Evolutionary conservation across 176 grass and related monocot genomes (phyloP).

Genomic region (Otatea glauca): DNA sequence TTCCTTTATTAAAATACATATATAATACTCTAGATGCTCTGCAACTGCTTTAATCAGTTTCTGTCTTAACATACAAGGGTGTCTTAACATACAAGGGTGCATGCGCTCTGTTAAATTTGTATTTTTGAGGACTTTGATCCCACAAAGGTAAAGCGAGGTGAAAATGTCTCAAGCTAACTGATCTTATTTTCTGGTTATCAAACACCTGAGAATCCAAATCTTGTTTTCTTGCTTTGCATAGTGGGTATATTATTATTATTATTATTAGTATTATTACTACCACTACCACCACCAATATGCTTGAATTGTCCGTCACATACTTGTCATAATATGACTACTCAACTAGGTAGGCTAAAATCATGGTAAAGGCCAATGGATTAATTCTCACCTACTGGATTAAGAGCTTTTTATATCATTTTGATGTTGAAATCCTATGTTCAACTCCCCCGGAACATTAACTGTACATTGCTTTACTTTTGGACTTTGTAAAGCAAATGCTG

Average conservation of each 20-base stretch:
- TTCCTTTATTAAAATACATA: neutral
- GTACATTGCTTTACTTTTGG: neutral
- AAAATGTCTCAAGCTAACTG: neutral
- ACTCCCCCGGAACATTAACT: neutral
- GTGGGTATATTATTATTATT: too few species aligned
- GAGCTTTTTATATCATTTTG: neutral
- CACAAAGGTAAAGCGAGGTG: neutral
- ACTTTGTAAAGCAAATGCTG: neutral
- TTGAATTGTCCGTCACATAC: neutral
- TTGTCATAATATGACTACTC: neutral
- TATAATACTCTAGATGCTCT: neutral
- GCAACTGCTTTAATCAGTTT: conserved; percentile 4
- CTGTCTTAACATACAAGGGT: conserved; percentile 2
- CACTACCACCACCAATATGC: too few species aligned
- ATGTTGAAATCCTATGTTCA: neutral
- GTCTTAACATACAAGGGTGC: conserved; percentile 1
- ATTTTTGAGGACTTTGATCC: neutral
- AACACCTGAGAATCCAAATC: neutral
- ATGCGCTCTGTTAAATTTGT: neutral
- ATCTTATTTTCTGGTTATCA: neutral
- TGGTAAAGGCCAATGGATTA: neutral
- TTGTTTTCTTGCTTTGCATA: too few species aligned
- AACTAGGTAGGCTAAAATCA: neutral
- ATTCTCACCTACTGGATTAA: neutral
- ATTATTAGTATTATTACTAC: too few species aligned